These are phyloP conservation scores for Pseudodiploospora longispora DNA, from an alignment of 2,329 filamentous ascomycete genomes.

Conservation along the genomic window DNA sequence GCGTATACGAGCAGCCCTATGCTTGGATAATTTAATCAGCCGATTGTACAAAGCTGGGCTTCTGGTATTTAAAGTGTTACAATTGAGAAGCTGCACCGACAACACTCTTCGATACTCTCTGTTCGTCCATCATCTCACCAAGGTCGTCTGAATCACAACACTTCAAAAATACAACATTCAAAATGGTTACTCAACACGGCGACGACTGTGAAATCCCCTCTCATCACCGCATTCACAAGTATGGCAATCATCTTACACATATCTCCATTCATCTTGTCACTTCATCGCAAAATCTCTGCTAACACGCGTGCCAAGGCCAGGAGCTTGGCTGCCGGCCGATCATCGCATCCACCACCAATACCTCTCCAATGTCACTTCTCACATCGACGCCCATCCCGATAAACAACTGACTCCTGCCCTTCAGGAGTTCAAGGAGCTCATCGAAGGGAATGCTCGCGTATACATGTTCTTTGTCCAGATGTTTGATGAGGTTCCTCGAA, in stretches of 20 bases:
- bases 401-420: constrained; percentile 51
- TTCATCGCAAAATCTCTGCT: not conserved
- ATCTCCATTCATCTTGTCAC: not conserved
- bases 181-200: constrained; percentile 42
- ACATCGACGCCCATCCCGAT: constrained; percentile 42
- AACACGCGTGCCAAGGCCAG: constrained; percentile 28
- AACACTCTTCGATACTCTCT: no score
- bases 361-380: constrained; percentile 47
- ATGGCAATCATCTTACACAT: constrained; percentile 10
- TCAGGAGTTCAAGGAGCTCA: constrained; percentile 56
- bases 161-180: constrained; percentile 9
- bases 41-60: no score
- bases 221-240: constrained; percentile 39
- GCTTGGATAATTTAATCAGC: no score
- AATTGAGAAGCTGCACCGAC: no score
- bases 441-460: constrained; percentile 54
- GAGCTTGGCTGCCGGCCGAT: constrained; percentile 57
- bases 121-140: no score
- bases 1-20: no score
- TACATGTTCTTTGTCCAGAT: constrained; percentile 61
- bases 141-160: no score
- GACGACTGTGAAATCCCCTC: constrained; percentile 44
- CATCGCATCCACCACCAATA: constrained; percentile 54
- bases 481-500: constrained; percentile 44
- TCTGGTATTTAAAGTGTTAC: no score